A percentile compares a stretch with the other conserved stretches of the same genome.
phyloP scores from a whole-genome alignment of 75 land plant genomes.

The Ceratopteris richardii region DNA sequence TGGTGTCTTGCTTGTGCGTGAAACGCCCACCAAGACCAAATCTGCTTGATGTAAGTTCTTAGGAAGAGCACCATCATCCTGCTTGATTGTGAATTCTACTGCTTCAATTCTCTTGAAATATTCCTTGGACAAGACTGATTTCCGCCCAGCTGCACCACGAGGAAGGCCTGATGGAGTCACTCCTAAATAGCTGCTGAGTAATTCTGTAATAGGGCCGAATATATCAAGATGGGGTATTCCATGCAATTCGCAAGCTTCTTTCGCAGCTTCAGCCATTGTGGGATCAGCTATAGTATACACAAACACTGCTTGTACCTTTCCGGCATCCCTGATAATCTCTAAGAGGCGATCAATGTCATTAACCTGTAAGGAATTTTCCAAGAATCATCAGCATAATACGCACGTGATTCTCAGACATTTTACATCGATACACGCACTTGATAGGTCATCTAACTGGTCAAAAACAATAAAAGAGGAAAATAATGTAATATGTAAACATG shows the following conservation, averaged over 20 bases:
- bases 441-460: too few species aligned
- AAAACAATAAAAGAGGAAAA: too few species aligned
- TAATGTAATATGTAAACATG: too few species aligned
- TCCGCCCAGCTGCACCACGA: conserved; percentile 65
- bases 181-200: conserved; percentile 66
- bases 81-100: conserved; percentile 92
- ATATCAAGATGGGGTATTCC: conserved; percentile 68
- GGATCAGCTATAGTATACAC: conserved; percentile 90
- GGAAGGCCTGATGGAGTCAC: conserved; percentile 85
- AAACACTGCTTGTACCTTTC: conserved; percentile 66
- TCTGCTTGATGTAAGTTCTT: conserved; percentile 68
- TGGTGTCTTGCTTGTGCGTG: conserved; percentile 95
- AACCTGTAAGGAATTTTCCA: conserved; percentile 24
- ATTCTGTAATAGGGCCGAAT: conserved; percentile 75
- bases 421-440: too few species aligned
- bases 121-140: conserved; percentile 42
- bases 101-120: conserved; percentile 92
- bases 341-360: conserved; percentile 62
- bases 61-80: conserved; percentile 94
- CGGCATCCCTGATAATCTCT: conserved; percentile 83
- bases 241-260: conserved; percentile 67
- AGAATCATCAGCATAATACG: too few species aligned
- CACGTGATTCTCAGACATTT: too few species aligned
- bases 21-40: conserved; percentile 79
- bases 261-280: conserved; percentile 76